phyloP scores from a whole-genome alignment of 2,329 filamentous ascomycete species.

The Iodosphaeria phyllophila region DNA sequence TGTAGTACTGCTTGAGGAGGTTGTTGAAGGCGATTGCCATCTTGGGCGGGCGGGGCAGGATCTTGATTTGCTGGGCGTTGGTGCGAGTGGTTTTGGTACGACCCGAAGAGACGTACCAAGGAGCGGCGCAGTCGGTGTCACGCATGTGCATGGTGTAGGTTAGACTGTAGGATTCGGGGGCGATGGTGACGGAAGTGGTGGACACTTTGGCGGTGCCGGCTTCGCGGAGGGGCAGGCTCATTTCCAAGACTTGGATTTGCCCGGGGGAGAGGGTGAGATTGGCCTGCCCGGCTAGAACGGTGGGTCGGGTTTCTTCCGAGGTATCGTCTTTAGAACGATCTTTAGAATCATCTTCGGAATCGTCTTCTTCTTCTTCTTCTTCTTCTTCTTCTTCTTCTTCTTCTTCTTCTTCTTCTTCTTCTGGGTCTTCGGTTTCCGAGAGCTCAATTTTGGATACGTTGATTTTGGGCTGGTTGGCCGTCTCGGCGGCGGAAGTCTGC shows the following conservation, averaged over 20 bases:
- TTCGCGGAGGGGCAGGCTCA: conserved; percentile 60
- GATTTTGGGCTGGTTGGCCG: no score
- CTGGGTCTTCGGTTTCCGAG: no score
- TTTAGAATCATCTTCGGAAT: no score
- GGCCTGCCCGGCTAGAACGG: no score
- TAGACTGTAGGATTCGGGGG: conserved; percentile 46
- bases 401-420: no score
- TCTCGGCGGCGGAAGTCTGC: conserved; percentile 5
- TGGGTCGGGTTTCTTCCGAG: no score
- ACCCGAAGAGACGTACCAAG: conserved; percentile 29
- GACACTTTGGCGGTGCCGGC: conserved; percentile 56
- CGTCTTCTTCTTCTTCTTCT: conserved; percentile 8
- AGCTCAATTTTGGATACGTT: no score
- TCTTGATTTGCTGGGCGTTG: conserved; percentile 39
- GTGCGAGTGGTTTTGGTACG: conserved; percentile 27
- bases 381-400: no score
- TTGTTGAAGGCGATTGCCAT: conserved; percentile 54
- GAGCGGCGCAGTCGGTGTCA: conserved; percentile 19
- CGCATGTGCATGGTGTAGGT: conserved; percentile 41
- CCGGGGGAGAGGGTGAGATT: conserved; percentile 50
- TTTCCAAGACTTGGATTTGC: conserved; percentile 49
- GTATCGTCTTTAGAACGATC: conserved; percentile 23
- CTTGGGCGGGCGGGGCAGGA: conserved; percentile 82
- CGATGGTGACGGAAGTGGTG: conserved; percentile 43
- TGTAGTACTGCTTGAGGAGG: conserved; percentile 58